phyloP scores from a whole-genome alignment of 2,329 filamentous ascomycete species.

The Xylariaceae sp. region DNA sequence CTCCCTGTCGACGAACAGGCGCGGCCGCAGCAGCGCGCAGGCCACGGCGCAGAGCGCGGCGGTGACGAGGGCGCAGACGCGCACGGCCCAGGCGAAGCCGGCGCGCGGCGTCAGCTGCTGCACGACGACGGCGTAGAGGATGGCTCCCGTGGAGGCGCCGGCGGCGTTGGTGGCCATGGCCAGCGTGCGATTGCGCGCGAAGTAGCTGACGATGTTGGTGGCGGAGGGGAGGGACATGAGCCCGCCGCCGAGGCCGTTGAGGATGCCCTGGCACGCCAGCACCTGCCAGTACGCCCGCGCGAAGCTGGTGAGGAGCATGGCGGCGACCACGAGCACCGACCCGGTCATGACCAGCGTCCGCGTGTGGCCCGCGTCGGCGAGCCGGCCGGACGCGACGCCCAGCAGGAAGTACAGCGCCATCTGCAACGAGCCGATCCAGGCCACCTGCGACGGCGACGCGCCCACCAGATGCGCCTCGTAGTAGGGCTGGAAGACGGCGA shows the following conservation, averaged over 20 bases:
- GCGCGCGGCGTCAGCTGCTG: slow-evolving; percentile 51
- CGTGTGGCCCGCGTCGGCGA: slow-evolving; percentile 25
- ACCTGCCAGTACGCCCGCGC: slow-evolving; percentile 32
- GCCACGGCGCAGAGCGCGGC: slow-evolving; percentile 24
- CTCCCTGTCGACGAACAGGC: slow-evolving; percentile 22
- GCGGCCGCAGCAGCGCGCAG: slow-evolving; percentile 36
- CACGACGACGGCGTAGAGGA: slow-evolving; percentile 54
- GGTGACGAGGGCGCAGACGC: slow-evolving; percentile 49
- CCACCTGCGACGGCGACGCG: slow-evolving; percentile 27
- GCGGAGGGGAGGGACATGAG: slow-evolving; percentile 47
- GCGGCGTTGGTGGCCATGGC: slow-evolving; percentile 53
- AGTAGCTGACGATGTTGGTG: slow-evolving; percentile 44
- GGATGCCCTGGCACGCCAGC: slow-evolving; percentile 29
- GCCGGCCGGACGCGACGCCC: slow-evolving; percentile 5
- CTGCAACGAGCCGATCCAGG: slow-evolving; percentile 37
- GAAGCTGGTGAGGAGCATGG: slow-evolving; percentile 46
- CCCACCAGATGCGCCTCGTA: slow-evolving; percentile 30
- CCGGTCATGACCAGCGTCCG: slow-evolving; percentile 1
- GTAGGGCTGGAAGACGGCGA: slow-evolving; percentile 40
- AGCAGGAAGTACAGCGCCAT: slow-evolving; percentile 20
- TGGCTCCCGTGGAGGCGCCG: slow-evolving; percentile 54
- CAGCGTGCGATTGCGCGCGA: slow-evolving; percentile 45
- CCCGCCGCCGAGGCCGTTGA: slow-evolving; percentile 27
- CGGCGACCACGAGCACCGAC: slow-evolving; percentile 29
- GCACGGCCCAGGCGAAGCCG: slow-evolving; percentile 59